Evolutionary conservation across 257 asterid genomes (phyloP).

Genomic region (Nicotiana attenuata): DNA sequence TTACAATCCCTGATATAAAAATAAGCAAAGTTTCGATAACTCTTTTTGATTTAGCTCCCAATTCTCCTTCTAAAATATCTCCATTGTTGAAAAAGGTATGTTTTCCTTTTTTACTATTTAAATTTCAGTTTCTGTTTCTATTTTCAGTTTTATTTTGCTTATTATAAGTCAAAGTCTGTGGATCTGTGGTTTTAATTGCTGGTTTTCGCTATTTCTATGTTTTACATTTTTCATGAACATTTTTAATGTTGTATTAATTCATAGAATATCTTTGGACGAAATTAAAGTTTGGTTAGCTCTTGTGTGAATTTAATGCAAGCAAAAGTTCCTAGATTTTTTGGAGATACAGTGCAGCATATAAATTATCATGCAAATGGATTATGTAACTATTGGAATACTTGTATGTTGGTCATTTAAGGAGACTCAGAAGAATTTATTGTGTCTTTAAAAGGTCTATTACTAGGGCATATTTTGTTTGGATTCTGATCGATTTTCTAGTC

Average conservation of each 20-base stretch:
- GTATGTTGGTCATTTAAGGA: not conserved
- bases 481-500: not conserved
- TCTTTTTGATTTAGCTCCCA: not conserved
- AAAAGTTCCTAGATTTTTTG: not conserved
- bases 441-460: not conserved
- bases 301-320: not conserved
- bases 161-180: not conserved
- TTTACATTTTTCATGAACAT: not conserved
- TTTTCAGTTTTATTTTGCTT: not conserved
- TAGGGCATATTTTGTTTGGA: not conserved
- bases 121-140: not conserved
- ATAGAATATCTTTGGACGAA: too few species aligned
- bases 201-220: not conserved
- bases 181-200: not conserved
- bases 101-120: not conserved
- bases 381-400: not conserved
- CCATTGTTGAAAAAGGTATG: not conserved
- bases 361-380: not conserved
- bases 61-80: not conserved
- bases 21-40: too few species aligned
- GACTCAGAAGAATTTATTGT: not conserved
- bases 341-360: not conserved
- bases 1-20: too few species aligned
- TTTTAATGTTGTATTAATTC: too few species aligned
- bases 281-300: not conserved